phyloP scores from a whole-genome alignment of 2,329 filamentous ascomycete genomes.

The Biscogniauxia sp. region DNA sequence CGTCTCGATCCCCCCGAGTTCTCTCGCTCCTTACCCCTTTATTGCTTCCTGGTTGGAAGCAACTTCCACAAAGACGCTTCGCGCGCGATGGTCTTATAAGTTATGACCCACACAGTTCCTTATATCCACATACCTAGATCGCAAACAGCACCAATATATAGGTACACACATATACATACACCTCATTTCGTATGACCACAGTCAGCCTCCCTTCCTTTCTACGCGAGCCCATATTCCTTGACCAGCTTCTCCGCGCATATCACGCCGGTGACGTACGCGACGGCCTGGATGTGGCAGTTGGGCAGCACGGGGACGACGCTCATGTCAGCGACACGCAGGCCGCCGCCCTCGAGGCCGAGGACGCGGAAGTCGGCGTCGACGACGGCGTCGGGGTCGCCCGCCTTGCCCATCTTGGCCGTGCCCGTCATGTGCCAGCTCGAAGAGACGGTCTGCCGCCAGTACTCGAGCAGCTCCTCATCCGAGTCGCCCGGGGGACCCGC shows the following conservation, averaged over 20 bases:
- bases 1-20: too few species aligned
- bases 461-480: slow-evolving; percentile 51
- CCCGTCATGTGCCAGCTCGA: slow-evolving; percentile 56
- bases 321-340: slow-evolving; percentile 50
- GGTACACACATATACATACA: too few species aligned
- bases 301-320: slow-evolving; percentile 49
- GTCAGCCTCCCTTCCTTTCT: neutral
- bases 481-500: slow-evolving; percentile 44
- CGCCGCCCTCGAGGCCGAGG: slow-evolving; percentile 39
- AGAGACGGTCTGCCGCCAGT: slow-evolving; percentile 42
- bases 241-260: slow-evolving; percentile 51
- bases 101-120: too few species aligned
- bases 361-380: slow-evolving; percentile 51
- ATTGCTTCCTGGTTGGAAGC: too few species aligned
- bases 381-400: slow-evolving; percentile 39
- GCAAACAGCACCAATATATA: too few species aligned
- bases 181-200: too few species aligned
- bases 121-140: too few species aligned
- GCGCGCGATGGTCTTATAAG: too few species aligned
- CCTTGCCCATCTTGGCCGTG: slow-evolving; percentile 56
- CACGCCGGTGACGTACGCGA: slow-evolving; percentile 52
- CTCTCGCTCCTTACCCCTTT: too few species aligned
- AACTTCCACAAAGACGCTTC: too few species aligned
- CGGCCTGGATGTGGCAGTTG: slow-evolving; percentile 51
- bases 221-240: slow-evolving; percentile 39